Base-by-base conservation (phyloP, 148 eudicot species). In the Persicaria maculosa region DNA sequence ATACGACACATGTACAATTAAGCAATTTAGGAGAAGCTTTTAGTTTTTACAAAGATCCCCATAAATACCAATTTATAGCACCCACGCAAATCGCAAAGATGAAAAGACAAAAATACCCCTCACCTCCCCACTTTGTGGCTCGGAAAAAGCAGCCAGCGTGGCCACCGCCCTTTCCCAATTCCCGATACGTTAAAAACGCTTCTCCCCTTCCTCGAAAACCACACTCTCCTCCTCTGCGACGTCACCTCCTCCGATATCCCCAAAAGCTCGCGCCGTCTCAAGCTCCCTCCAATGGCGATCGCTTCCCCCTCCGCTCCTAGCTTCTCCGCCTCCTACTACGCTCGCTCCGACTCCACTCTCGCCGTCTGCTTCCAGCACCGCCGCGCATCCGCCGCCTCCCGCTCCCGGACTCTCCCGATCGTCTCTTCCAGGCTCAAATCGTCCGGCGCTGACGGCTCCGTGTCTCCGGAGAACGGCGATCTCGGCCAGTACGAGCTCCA, bases 221-320 rank as follows among this genome's bases (percentile, higher is more conserved):
- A 54, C n/a, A 14, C 22, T 54, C 40, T 31, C 40, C 40, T 31
- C 40, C 40, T 31, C 40, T 31, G 17, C 58, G 58, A 54, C 58
- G 58, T 54, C 58, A 54, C 58, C 58, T 44, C 46, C 46, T 3
- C 8, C 46, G n/a, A 7, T 43, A 68, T 40, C 25, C 46, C 71
- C 36, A 57, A 57, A 15, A 54, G 19, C 58, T 54, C 22, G 40
- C 40, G 40, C 40, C 40, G 40, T 31, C 2, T 31, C 40, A 31
- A 31, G 40, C 71, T 7, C 11, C 22, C 72, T 45, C 36, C 72
- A 73, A 85, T 85, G 88, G 83, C 85, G 62, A 77, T 85, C 61
- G 81, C 86, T 10, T 80, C 79, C 61, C 81, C 86, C 54, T 76
- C 83, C 1, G 57, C 87, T 48, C 79, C 84, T 16, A 58, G 72